Conservation (phyloP, 2,329 filamentous ascomycete species). For the Drechslerella stenobrocha region DNA sequence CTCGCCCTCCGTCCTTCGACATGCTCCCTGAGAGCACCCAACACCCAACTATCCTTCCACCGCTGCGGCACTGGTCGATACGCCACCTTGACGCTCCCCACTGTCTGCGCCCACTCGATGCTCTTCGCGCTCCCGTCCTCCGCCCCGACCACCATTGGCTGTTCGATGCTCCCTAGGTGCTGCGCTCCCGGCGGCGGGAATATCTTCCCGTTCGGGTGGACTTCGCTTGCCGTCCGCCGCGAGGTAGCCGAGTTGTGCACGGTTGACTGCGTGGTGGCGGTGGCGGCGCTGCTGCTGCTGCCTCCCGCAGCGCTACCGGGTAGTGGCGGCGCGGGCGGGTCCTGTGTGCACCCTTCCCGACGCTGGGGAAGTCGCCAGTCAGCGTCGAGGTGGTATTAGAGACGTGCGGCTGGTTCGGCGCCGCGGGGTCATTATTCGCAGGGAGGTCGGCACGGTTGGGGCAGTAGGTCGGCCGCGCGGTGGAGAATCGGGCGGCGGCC, state of each 20-base stretch:
- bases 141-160: constrained; percentile 55
- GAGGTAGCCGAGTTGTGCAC: constrained; percentile 49
- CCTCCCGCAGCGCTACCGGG: no score
- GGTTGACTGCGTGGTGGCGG: constrained; percentile 51
- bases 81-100: constrained; percentile 90
- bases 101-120: constrained; percentile 95
- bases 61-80: constrained; percentile 85
- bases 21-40: constrained; percentile 76
- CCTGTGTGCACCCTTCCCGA: constrained; percentile 75
- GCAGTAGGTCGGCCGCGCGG: constrained; percentile 4
- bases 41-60: constrained; percentile 81
- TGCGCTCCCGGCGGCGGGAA: constrained; percentile 19
- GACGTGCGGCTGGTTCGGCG: constrained; percentile 27
- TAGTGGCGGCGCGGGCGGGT: constrained; percentile 64
- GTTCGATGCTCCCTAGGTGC: constrained; percentile 32
- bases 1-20: constrained; percentile 71
- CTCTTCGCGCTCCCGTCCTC: constrained; percentile 61
- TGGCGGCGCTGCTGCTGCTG: constrained; percentile 54
- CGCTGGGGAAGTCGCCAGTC: constrained; percentile 28
- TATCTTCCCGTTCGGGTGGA: constrained; percentile 49
- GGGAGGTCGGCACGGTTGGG: constrained; percentile 34
- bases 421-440: constrained; percentile 34
- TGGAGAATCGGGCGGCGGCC: constrained; percentile 27
- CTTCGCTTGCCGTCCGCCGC: constrained; percentile 55
- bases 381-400: constrained; percentile 30